Evolutionary conservation across 257 asterid species (phyloP), one percentile per base, ranked within the genome.

Genomic region (Solanum corneliomulleri): DNA sequence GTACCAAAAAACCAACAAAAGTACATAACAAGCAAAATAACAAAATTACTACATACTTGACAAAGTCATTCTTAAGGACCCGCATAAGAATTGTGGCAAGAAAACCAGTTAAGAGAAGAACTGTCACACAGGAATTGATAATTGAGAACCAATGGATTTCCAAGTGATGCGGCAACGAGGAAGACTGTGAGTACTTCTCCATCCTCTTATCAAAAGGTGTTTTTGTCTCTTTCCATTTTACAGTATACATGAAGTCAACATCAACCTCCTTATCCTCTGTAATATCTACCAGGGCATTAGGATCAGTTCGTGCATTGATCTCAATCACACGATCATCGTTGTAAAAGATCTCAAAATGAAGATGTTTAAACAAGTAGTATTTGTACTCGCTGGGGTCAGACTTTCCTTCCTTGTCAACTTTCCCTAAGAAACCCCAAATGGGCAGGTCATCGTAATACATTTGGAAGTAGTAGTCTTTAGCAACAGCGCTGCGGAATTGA

Each of bases 71-170:
- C 68, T 89, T 89, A 68, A 89, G 91, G 62, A 89, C 89, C 60
- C 88, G 89, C 89, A 89, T 87, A 37, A 89, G 89, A 45, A 89
- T 87, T 23, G 89, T 89, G 45, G 91, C 90, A 60, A 89, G 87
- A 70, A 89, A 89, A n/a, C 90, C 91, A 42, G 91, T 89, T 41
- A 89, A 35, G 33, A 87, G 85, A 66, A 87, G 88, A 80, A 89
- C 91, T 18, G 91, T 89, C 49, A 89, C 91, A 47, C 90, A 89
- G 44, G 90, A 89, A 82, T 89, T 89, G 62, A 89, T 89, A 7
- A 89, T 89, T 44, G 91, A 87, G 81, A 89, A 89, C 91, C 91
- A 89, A 42, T 89, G 91, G 37, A 89, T 89, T 52, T 89, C 91
- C 91, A 89, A 71, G 84, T 87, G 89, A 69, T 87, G 89, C 7